Percentiles rank a stretch among this genome's conserved stretches.
phyloP scores from a whole-genome alignment of 345 rosid genomes.

The Eucalyptus coolabah region DNA sequence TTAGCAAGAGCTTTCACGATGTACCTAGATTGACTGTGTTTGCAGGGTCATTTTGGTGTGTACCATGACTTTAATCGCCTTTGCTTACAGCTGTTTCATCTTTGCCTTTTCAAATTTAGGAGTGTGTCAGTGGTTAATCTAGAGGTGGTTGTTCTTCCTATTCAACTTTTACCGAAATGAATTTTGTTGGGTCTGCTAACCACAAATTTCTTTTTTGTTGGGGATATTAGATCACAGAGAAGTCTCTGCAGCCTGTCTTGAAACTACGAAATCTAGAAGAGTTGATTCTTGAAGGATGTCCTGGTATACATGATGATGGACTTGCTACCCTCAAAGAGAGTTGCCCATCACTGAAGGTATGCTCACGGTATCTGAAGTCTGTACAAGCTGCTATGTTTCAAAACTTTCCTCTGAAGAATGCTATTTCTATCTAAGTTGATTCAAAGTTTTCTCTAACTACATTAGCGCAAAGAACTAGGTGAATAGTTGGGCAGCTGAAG shows the following conservation, averaged over 20 bases:
- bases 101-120: not conserved
- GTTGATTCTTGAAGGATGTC: conserved; percentile 57
- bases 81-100: not conserved
- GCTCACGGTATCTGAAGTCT: not conserved
- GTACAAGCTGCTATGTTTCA: not conserved
- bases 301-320: conserved; percentile 41
- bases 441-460: not conserved
- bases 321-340: conserved; percentile 29
- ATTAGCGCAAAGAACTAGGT: not conserved
- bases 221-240: conserved; percentile 37
- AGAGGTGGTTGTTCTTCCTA: not conserved
- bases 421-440: not conserved
- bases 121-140: not conserved
- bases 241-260: conserved; percentile 37
- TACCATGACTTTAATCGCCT: not conserved
- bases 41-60: not conserved
- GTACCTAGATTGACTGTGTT: not conserved
- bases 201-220: not conserved
- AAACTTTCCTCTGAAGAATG: not conserved
- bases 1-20: not conserved
- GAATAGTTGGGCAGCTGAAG: not conserved
- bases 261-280: conserved; percentile 46
- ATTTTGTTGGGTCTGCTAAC: not conserved
- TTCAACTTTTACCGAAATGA: not conserved
- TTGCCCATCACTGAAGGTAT: conserved; percentile 57